Conservation (phyloP, 805 yeast genomes). For the Wickerhamiella azymoides region DNA sequence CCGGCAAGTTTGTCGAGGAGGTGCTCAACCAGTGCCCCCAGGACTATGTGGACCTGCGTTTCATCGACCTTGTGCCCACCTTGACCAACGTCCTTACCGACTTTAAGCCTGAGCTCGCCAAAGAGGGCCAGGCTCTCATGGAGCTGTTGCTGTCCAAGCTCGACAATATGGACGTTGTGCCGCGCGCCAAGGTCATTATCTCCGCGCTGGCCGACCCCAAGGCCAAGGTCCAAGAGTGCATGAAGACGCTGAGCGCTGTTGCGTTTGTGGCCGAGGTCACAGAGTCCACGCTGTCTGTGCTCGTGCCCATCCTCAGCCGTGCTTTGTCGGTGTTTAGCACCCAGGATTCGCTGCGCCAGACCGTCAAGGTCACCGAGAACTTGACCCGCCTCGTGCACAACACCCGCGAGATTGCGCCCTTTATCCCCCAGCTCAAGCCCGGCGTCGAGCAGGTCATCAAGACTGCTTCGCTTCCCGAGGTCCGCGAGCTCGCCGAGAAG, state of each 20-base stretch:
- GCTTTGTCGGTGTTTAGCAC: conserved; percentile 79
- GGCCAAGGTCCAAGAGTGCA: conserved; percentile 67
- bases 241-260: conserved; percentile 78
- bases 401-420: conserved; percentile 77
- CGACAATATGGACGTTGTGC: conserved; percentile 84
- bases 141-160: conserved; percentile 61
- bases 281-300: conserved; percentile 78
- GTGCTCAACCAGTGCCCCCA: conserved; percentile 68
- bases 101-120: conserved; percentile 90
- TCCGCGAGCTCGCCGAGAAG: conserved; percentile 80
- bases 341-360: conserved; percentile 92
- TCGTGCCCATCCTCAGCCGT: conserved; percentile 85
- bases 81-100: conserved; percentile 85
- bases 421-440: conserved; percentile 78
- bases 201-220: conserved; percentile 83
- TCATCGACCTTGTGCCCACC: conserved; percentile 66
- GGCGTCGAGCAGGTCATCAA: conserved; percentile 78
- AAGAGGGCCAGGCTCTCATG: conserved; percentile 63
- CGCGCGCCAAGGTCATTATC: conserved; percentile 71
- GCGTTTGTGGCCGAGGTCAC: conserved; percentile 98
- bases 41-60: conserved; percentile 71
- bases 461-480: conserved; percentile 91
- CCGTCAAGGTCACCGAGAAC: conserved; percentile 91
- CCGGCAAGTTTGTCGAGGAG: conserved; percentile 58
- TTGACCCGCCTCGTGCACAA: conserved; percentile 90